Conservation (phyloP, 331 rosid genomes). For the Dryas integrifolia region DNA sequence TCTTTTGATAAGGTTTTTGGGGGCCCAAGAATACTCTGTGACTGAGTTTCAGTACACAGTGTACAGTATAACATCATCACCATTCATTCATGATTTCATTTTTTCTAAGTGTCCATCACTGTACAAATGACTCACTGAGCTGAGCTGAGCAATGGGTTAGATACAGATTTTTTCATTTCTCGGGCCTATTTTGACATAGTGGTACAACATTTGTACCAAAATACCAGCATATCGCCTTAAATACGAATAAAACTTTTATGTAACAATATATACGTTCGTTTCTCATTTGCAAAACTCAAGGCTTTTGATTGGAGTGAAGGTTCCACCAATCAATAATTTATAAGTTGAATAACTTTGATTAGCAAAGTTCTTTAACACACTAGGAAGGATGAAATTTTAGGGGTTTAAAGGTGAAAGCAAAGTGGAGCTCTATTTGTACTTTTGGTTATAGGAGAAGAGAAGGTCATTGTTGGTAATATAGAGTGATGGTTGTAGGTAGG, state of each 20-base stretch:
- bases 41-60: not conserved
- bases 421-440: not conserved
- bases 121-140: not conserved
- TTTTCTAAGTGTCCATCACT: not conserved
- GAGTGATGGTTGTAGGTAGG: not conserved
- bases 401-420: not conserved
- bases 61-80: slow-evolving; percentile 3
- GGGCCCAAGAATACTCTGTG: slow-evolving; percentile 6
- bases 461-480: not conserved
- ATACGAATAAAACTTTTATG: too few relatives aligned
- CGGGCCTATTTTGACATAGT: not conserved
- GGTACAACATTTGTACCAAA: too few relatives aligned
- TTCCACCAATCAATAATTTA: too few relatives aligned
- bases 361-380: too few relatives aligned
- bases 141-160: not conserved
- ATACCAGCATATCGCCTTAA: too few relatives aligned
- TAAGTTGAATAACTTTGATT: too few relatives aligned
- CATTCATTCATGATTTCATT: not conserved
- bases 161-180: not conserved
- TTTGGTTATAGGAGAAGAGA: not conserved
- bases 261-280: too few relatives aligned
- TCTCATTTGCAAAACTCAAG: too few relatives aligned
- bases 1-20: not conserved
- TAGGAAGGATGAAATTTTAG: too few relatives aligned
- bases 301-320: too few relatives aligned